Evolutionary conservation across 2,329 filamentous ascomycete genomes (phyloP).

Genomic region (Aureobasidium melanogenum): DNA sequence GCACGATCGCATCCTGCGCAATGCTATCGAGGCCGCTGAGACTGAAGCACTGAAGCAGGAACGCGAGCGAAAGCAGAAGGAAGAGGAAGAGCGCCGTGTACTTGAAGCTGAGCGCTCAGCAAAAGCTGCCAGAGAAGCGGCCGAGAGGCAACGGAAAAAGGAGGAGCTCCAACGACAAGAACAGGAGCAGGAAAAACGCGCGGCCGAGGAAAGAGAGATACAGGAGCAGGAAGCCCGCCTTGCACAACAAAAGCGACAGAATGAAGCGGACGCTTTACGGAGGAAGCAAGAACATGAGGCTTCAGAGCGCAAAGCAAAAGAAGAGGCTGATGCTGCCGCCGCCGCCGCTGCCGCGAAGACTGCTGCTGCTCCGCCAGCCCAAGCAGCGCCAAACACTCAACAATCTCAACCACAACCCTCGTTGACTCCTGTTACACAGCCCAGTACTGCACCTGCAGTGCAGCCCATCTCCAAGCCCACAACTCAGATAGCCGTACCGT

Average conservation of each 20-base stretch:
- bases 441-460: neutral
- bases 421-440: neutral
- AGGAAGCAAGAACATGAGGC: conserved; percentile 20
- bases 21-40: conserved; percentile 46
- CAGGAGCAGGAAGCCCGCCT: neutral
- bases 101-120: conserved; percentile 35
- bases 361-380: neutral
- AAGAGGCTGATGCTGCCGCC: conserved; percentile 17
- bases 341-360: conserved; percentile 20
- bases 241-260: conserved; percentile 10
- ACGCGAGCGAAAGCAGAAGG: conserved; percentile 24
- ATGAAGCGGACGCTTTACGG: conserved; percentile 11
- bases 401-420: neutral
- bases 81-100: conserved; percentile 28
- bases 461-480: neutral
- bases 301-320: conserved; percentile 19
- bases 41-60: conserved; percentile 38
- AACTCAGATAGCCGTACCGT: neutral
- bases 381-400: neutral
- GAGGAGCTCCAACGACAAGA: conserved; percentile 24
- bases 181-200: conserved; percentile 21
- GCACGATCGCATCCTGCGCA: conserved; percentile 55
- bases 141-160: conserved; percentile 25
- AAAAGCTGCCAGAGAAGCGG: conserved; percentile 33
- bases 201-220: conserved; percentile 14